Conservation (phyloP, 306 rosid genomes). For the Rubus idaeus region DNA sequence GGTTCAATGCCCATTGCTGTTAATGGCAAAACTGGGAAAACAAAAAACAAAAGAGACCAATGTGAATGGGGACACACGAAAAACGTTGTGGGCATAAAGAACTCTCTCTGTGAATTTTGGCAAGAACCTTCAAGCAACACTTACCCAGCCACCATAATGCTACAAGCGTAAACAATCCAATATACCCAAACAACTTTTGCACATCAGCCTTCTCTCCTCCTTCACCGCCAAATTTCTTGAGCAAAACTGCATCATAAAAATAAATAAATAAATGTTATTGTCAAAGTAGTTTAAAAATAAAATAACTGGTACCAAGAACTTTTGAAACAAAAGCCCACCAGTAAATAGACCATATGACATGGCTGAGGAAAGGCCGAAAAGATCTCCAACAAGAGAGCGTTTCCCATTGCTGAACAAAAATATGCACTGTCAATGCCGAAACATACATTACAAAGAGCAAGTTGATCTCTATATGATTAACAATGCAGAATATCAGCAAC, state of each 20-base stretch:
- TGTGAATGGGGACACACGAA: neutral
- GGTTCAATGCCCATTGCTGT: constrained; percentile 95
- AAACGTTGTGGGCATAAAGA: neutral
- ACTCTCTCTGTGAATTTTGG: constrained; percentile 4
- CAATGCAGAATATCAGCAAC: neutral
- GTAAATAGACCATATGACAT: constrained; percentile 88
- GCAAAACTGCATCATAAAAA: constrained; percentile 61
- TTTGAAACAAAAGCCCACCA: constrained; percentile 39
- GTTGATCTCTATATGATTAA: constrained; percentile 2
- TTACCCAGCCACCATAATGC: constrained; percentile 96
- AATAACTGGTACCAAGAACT: neutral
- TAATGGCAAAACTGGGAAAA: constrained; percentile 81
- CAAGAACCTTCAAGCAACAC: constrained; percentile 18
- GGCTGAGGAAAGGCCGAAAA: constrained; percentile 93
- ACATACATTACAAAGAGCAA: constrained; percentile 41
- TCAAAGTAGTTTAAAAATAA: constrained; percentile 14
- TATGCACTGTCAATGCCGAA: constrained; percentile 44
- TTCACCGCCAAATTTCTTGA: constrained; percentile 79
- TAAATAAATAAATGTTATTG: constrained; percentile 3
- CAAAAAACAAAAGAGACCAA: constrained; percentile 2
- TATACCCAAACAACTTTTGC: constrained; percentile 96
- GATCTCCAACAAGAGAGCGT: constrained; percentile 79
- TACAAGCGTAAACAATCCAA: constrained; percentile 83
- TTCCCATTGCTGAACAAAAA: constrained; percentile 72
- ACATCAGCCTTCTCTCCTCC: constrained; percentile 90